Percentiles rank a stretch among this genome's conserved stretches.
Evolutionary conservation across 1,284 basidiomycete genomes (phyloP).

Genomic region (Cystobasidium slooffiae): DNA sequence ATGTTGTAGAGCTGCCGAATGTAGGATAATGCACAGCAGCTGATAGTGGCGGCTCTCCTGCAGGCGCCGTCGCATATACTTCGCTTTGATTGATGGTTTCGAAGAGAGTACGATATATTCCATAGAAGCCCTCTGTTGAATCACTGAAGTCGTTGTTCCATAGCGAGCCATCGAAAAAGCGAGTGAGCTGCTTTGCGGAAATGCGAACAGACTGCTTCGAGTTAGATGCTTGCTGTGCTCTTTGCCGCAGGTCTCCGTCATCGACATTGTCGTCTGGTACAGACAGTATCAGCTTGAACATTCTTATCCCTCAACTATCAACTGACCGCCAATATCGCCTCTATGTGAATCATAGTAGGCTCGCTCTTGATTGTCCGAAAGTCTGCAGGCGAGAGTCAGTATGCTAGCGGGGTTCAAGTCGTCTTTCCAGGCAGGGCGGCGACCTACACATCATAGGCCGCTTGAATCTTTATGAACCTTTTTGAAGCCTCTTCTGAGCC

Average conservation of each 20-base stretch:
- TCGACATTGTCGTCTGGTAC: constrained; percentile 13
- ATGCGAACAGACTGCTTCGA: constrained; percentile 38
- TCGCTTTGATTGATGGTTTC: constrained; percentile 80
- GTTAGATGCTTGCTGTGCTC: constrained; percentile 33
- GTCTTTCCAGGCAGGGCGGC: neutral
- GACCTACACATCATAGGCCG: constrained; percentile 81
- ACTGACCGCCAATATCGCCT: constrained; percentile 39
- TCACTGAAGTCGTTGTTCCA: constrained; percentile 74
- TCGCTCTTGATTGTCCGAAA: constrained; percentile 92
- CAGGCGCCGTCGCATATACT: constrained; percentile 59
- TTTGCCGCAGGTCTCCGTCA: constrained; percentile 20
- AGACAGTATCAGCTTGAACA: neutral
- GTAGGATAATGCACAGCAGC: constrained; percentile 67
- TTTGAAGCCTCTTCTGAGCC: constrained; percentile 76
- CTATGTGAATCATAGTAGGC: constrained; percentile 78
- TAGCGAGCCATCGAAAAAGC: constrained; percentile 79
- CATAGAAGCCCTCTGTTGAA: constrained; percentile 77
- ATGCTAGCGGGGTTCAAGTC: constrained; percentile 16
- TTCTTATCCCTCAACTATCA: neutral
- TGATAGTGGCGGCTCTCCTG: constrained; percentile 50
- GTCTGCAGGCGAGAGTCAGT: constrained; percentile 58
- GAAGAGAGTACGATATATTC: constrained; percentile 88
- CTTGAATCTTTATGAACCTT: constrained; percentile 84
- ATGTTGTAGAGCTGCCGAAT: constrained; percentile 80
- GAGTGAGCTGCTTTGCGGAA: constrained; percentile 74